These are phyloP conservation scores for Melanogaster broomeanus DNA, from an alignment of 768 basidiomycete genomes.

Conservation along the genomic window DNA sequence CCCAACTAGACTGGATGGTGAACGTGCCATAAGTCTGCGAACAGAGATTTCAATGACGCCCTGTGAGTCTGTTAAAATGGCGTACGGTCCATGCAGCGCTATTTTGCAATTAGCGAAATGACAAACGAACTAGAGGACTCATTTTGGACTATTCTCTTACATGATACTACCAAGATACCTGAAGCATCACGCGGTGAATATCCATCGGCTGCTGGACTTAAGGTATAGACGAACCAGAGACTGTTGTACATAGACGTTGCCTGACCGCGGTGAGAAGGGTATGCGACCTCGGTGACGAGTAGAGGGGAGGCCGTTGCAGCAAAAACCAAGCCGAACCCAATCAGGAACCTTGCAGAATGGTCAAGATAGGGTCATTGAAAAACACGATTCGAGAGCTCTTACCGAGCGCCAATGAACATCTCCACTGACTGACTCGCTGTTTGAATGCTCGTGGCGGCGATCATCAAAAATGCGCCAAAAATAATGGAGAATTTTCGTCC, in stretches of 20 bases:
- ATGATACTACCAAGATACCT: constrained; percentile 37
- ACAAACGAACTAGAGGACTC: background rate
- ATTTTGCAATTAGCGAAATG: background rate
- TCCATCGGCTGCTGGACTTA: constrained; percentile 6
- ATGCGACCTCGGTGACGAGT: constrained; percentile 52
- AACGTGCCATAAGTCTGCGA: constrained; percentile 21
- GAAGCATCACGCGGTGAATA: constrained; percentile 18
- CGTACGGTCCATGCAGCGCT: constrained; percentile 65
- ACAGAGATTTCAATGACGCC: background rate
- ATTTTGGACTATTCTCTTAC: constrained; percentile 21
- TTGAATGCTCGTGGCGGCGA: constrained; percentile 40
- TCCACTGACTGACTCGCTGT: constrained; percentile 39
- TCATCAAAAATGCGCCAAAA: constrained; percentile 41
- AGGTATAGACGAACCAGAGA: constrained; percentile 36
- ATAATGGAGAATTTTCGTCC: constrained; percentile 40
- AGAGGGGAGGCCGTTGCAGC: constrained; percentile 46
- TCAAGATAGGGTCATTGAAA: background rate
- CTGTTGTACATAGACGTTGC: constrained; percentile 47
- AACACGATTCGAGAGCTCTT: constrained; percentile 1
- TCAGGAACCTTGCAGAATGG: constrained; percentile 28
- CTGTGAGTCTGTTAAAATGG: background rate
- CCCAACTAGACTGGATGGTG: constrained; percentile 9
- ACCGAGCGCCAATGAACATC: constrained; percentile 48
- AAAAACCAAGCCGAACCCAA: constrained; percentile 47
- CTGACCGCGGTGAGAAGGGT: constrained; percentile 48